Base-by-base conservation (phyloP, 495 filamentous ascomycete genomes). In the Evansstolkia leycettana region DNA sequence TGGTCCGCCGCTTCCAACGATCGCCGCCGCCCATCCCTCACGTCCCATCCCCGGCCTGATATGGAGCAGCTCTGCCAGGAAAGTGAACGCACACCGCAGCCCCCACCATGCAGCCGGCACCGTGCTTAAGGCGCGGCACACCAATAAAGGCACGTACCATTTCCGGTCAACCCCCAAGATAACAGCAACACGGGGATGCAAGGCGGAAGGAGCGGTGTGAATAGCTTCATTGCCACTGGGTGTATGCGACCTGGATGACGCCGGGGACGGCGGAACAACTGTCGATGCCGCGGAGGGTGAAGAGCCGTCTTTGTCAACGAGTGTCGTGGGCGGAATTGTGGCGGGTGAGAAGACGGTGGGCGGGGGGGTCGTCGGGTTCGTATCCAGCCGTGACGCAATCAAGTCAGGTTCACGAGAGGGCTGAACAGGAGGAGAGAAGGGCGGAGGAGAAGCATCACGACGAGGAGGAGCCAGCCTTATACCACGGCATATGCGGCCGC, bases 181-280 rank as follows among this genome's bases (percentile, higher is more conserved):
- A 33, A 78, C 72, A 15, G 77, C 77, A 23, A 80, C 70, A 9
- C 75, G 72, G 3, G 77, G 77, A 48, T 78, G 76, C 28, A 78
- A 50, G 18, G 54, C 54, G 17, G 58, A 64, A 5, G 56, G 31
- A 26, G 34, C 29, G 34, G 48, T 29, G 12, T 57, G 54, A 26
- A 50, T 50, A 36, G 41, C 49, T 46, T 62, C 60, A 39, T 51
- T 56, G 49, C 45, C 41, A 41, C 36, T 50, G 40, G 56, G 51
- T 39, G 50, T 49, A 33, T 49, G 53, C 42, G 64, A 51, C 19
- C 51, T 50, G 23, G 57, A 58, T 33, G 55, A 38, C 33, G 44
- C 45, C 18, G 56, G 58, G 40, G 58, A 63, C 14, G 58, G 53
- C 41, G 62, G 55, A 37, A 50, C 47, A 29, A 45, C 48, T 17